A percentile compares a stretch with the other conserved stretches of the same genome.
Conservation (phyloP, 1,284 basidiomycete species). For the Phylloboletellus chloephorus region DNA sequence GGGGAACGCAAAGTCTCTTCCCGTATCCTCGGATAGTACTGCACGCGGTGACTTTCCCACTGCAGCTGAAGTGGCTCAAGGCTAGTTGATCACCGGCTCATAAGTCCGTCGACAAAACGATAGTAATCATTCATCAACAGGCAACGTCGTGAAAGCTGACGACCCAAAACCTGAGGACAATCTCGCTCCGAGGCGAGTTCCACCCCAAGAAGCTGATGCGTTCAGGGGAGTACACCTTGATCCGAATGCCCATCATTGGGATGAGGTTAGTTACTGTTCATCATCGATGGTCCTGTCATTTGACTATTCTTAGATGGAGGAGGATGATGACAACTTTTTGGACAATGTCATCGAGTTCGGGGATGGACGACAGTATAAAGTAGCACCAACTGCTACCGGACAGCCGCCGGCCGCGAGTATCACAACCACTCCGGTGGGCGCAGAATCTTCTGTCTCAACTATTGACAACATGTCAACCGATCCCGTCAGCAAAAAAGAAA, state of each 20-base stretch:
- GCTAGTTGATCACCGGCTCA: constrained; percentile 36
- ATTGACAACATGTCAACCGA: constrained; percentile 19
- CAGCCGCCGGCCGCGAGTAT: constrained; percentile 18
- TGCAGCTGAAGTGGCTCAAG: constrained; percentile 84
- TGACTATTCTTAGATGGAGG: constrained; percentile 58
- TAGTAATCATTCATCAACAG: constrained; percentile 17
- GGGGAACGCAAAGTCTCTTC: constrained; percentile 48
- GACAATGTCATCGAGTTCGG: constrained; percentile 90
- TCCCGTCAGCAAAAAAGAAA: constrained; percentile 63
- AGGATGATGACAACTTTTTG: constrained; percentile 87
- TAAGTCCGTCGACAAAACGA: background rate
- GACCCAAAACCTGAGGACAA: constrained; percentile 37
- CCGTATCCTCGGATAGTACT: constrained; percentile 36
- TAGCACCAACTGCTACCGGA: constrained; percentile 47
- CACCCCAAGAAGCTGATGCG: constrained; percentile 76
- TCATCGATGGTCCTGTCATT: constrained; percentile 1
- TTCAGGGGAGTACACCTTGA: constrained; percentile 89
- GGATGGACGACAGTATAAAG: constrained; percentile 84
- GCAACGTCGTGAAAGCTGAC: constrained; percentile 22
- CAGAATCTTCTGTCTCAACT: constrained; percentile 19
- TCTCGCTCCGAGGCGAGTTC: constrained; percentile 42
- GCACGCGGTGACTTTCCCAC: constrained; percentile 77
- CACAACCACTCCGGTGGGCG: constrained; percentile 11
- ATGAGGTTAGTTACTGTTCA: constrained; percentile 63
- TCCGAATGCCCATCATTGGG: constrained; percentile 93